These are phyloP conservation scores for Trichosporon asahii DNA, from an alignment of 1,284 basidiomycete genomes.

Conservation along the genomic window DNA sequence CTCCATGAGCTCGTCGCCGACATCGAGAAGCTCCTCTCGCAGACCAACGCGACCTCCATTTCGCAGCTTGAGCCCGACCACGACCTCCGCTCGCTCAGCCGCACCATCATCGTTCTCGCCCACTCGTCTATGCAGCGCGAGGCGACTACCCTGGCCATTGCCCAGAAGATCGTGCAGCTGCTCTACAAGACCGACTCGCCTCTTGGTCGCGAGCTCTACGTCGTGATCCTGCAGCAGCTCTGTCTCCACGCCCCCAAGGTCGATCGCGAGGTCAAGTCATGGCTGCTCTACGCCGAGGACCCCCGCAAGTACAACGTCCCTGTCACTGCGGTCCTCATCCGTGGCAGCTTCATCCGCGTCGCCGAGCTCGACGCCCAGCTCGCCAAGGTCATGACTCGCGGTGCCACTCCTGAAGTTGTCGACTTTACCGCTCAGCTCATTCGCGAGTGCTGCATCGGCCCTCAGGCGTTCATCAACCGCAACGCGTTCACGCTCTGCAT, in stretches of 20 bases:
- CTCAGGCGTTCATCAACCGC: slow-evolving; percentile 71
- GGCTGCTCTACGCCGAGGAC: slow-evolving; percentile 96
- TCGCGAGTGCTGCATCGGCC: slow-evolving; percentile 75
- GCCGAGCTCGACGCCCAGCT: slow-evolving; percentile 85
- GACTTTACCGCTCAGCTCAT: slow-evolving; percentile 81
- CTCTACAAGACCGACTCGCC: slow-evolving; percentile 79
- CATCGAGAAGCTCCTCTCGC: slow-evolving; percentile 70
- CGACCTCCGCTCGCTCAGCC: slow-evolving; percentile 77
- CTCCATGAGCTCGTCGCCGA: slow-evolving; percentile 67
- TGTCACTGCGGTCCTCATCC: slow-evolving; percentile 83
- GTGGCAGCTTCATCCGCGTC: slow-evolving; percentile 74
- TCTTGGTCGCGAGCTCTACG: slow-evolving; percentile 86
- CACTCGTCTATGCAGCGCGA: slow-evolving; percentile 73
- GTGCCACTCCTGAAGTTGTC: slow-evolving; percentile 72
- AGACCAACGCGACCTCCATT: slow-evolving; percentile 63
- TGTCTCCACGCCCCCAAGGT: slow-evolving; percentile 89
- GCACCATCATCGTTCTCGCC: slow-evolving; percentile 75
- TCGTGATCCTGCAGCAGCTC: slow-evolving; percentile 79
- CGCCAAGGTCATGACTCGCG: slow-evolving; percentile 73
- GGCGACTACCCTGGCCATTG: slow-evolving; percentile 83
- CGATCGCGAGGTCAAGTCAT: slow-evolving; percentile 92
- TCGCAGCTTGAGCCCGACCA: slow-evolving; percentile 72
- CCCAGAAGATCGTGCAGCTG: slow-evolving; percentile 61
- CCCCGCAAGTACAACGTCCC: slow-evolving; percentile 96
- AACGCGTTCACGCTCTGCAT: slow-evolving; percentile 77